Base-by-base conservation (phyloP, 441 rosid species). In the Bruguiera hainesii region DNA sequence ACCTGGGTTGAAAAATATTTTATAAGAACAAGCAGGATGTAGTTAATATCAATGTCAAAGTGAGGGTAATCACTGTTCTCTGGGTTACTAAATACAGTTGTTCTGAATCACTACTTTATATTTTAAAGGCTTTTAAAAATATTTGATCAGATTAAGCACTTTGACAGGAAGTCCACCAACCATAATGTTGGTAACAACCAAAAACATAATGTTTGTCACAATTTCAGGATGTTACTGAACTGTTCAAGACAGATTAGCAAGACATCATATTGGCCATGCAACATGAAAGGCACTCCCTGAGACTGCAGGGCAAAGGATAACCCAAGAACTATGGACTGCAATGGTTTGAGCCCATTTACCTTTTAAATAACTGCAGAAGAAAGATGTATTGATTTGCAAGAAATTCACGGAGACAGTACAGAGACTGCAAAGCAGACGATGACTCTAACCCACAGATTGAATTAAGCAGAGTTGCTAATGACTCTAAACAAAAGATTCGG, bases 1-100 rank as follows among this genome's bases (percentile, higher is more conserved):
- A 74, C 86, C 98, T 93, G 80, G 25, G 67, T 35, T 18, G 60
- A 65, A 71, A 55, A 55, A 26, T 23, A 3, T 10, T 55, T 23
- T 5, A 26, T 9, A 23, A 26, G 30, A n/a, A 39, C 31, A 69
- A 20, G 3, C n/a, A 66, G 35, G 56, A 51, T 50, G 58, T 29
- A 61, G 23, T n/a, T 18, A 33, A 15, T 21, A 6, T 15, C 65
- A 21, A 26, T 29, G 13, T 21, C 15, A 4, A 58, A 51, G 5
- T 20, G 18, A 16, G 11, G 11, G n/a, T 6, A 10, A 0, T 33
- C 29, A 52, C 15, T 42, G 16, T 42, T 2, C 48, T 11, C 13
- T 11, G 15, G 48, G 48, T 42, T 42, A 3, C 48, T 13, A 3
- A 15, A 2, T 42, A 42, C 48, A 42, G 48, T 3, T 11, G 1